Evolutionary conservation across 805 yeast genomes (phyloP).

Genomic region (Starmerella potacharoeniae): DNA sequence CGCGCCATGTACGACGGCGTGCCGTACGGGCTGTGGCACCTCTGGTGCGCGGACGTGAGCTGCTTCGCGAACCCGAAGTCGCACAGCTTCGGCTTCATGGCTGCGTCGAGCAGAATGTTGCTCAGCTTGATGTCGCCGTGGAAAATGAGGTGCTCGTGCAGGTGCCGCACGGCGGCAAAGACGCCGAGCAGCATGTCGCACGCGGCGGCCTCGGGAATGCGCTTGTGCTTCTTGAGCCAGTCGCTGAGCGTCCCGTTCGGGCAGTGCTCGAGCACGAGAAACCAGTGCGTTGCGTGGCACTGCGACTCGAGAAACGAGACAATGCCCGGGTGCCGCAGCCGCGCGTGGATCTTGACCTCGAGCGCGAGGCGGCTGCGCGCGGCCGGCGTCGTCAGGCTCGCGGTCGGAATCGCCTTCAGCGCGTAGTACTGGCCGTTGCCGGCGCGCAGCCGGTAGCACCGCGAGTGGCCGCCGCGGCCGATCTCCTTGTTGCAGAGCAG

Average conservation of each 20-base stretch:
- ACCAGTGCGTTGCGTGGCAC: slow-evolving; percentile 85
- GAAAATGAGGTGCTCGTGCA: slow-evolving; percentile 81
- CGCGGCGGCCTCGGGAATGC: slow-evolving; percentile 82
- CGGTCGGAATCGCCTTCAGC: slow-evolving; percentile 9
- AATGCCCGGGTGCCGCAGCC: slow-evolving; percentile 73
- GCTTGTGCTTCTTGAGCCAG: slow-evolving; percentile 64
- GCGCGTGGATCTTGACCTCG: slow-evolving; percentile 84
- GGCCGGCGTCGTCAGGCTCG: not conserved
- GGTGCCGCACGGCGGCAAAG: slow-evolving; percentile 80
- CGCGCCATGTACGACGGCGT: slow-evolving; percentile 98
- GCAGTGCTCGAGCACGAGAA: slow-evolving; percentile 82
- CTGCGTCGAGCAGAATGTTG: slow-evolving; percentile 82
- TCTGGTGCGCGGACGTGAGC: slow-evolving; percentile 54
- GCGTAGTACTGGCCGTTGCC: slow-evolving; percentile 12
- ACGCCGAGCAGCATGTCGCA: slow-evolving; percentile 78
- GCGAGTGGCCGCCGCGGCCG: slow-evolving; percentile 19
- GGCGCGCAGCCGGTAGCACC: slow-evolving; percentile 11
- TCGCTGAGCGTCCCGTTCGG: slow-evolving; percentile 91
- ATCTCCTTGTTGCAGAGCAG: slow-evolving; percentile 1
- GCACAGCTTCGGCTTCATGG: slow-evolving; percentile 87
- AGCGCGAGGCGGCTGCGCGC: not conserved
- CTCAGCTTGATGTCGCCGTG: slow-evolving; percentile 93
- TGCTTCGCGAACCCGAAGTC: slow-evolving; percentile 94
- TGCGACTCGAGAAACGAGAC: slow-evolving; percentile 89
- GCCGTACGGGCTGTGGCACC: slow-evolving; percentile 87